Base-by-base conservation (phyloP, 1,139 yeast genomes). In the Hyphopichia pseudoburtonii region DNA sequence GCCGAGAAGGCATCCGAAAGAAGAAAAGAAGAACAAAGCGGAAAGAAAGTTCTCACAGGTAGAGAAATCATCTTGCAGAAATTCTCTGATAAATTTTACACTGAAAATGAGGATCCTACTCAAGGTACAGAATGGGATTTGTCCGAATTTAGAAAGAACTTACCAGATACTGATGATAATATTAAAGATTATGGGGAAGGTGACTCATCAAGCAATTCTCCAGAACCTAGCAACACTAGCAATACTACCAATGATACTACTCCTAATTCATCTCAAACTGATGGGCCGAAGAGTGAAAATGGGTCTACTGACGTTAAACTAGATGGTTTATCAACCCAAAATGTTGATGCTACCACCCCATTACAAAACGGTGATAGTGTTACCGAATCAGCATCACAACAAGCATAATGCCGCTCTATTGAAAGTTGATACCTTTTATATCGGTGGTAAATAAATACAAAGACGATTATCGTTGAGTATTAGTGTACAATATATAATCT, bases 11-110 rank as follows among this genome's bases (percentile, higher is more conserved):
- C 71, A 37, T 82, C 81, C 51, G 82, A 77, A 33, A 80, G 73
- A 49, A 74, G 70, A 47, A 78, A 75, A 53, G 66, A 65, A 21
- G 79, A 77, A 48, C 68, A 64, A 42, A 74, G 64, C 49, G 41
- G 48, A 3, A 81, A 73, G 58, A 67, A 66, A 47, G 65, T 63
- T 32, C 66, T 81, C 45, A 79, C 88, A 17, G 98, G 98, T 51
- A 82, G 82, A 61, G 95, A 92, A 65, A 70, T 89, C 42, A 76
- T 92, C 47, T 73, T 81, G 60, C 80, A 84, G 63, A 81, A 83
- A 64, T 86, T 78, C 60, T 70, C 82, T 35, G 92, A 86, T 54
- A 86, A 70, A 45, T 70, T 58, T 50, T 70, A 68, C 48, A 54
- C 71, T 22, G 86, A 79, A 44, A 77, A 73, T 43, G 67, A 60